Evolutionary conservation across 352 stramenopile genomes (phyloP), one percentile per base, ranked within the genome.

Genomic region (Globisporangium barbulae): DNA sequence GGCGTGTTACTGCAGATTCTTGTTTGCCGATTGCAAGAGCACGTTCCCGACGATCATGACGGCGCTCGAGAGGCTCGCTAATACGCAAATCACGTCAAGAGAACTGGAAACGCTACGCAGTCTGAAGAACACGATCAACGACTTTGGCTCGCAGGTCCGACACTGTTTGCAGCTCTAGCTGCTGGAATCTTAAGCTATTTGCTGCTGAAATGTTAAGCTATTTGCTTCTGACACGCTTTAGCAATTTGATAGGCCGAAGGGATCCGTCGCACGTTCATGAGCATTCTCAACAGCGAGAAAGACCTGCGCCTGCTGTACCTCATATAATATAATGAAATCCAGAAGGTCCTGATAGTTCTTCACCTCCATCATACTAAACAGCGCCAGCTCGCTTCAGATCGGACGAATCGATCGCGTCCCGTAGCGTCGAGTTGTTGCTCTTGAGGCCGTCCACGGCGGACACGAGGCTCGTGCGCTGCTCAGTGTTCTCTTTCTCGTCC

Each of bases 101-200:
- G 68, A 74, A 28, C 45, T 76, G 44, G 69, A 74, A 42, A 76
- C 67, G 17, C 44, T 76, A 42, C 65, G 69, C 8, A 65, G 41
- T 25, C 39, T 75, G 21, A 79, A 78, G 56, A 78, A 78, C 33
- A 62, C 65, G 19, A 79, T 77, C 37, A 76, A 73, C 48, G 72
- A 79, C 28, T 77, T 77, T 30, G 55, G 57, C 13, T 70, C 63
- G 7, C 72, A 49, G 21, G 13, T 28, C 37, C 1, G 22, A n/a
- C 17, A 1, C 17, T 12, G 22, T 19, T 45, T 41, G 12, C 35
- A 17, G 1, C 35, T 41, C 35, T 15, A 31, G 13, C n/a, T 53
- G 9, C 9, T 53, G 21, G 3, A 41, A 17, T 15, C 35, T n/a
- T n/a, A n/a, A n/a, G n/a, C n/a, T n/a, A n/a, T n/a, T n/a, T n/a